phyloP scores from a whole-genome alignment of 2,329 filamentous ascomycete genomes.

The Arthrinium phaeospermum region DNA sequence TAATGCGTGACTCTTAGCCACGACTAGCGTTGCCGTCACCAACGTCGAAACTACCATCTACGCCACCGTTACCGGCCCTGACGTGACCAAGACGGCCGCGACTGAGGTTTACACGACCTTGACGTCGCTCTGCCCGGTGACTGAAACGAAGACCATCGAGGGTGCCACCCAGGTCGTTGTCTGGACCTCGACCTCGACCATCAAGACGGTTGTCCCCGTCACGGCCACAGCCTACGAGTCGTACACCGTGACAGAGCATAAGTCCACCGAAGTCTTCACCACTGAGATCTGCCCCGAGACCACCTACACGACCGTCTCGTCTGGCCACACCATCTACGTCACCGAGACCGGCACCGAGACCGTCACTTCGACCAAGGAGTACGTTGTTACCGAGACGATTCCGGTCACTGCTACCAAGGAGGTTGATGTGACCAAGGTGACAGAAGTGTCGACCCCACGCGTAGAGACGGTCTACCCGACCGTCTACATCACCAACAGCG shows the following conservation, averaged over 20 bases:
- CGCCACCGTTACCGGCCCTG: conserved; percentile 42
- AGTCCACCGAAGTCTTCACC: conserved; percentile 38
- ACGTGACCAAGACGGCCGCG: conserved; percentile 44
- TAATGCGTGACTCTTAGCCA: background rate
- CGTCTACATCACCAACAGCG: conserved; percentile 38
- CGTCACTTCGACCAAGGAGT: conserved; percentile 42
- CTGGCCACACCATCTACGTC: conserved; percentile 47
- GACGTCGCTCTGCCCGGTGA: conserved; percentile 52
- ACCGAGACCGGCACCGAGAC: conserved; percentile 51
- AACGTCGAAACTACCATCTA: conserved; percentile 38
- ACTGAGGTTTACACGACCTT: conserved; percentile 48
- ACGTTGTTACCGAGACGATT: conserved; percentile 47
- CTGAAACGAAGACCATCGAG: conserved; percentile 49
- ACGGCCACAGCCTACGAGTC: conserved; percentile 39
- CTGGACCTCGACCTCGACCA: conserved; percentile 46
- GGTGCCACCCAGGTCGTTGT: conserved; percentile 48
- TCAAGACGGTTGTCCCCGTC: conserved; percentile 31
- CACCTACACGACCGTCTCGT: conserved; percentile 49
- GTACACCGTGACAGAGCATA: conserved; percentile 37
- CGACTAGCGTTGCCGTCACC: conserved; percentile 46
- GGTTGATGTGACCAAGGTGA: conserved; percentile 47
- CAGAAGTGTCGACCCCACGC: conserved; percentile 39
- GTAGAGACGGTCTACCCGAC: conserved; percentile 43
- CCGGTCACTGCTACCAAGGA: conserved; percentile 47
- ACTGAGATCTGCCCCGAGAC: conserved; percentile 48